Evolutionary conservation across 345 rosid species (phyloP).

Genomic region (Raphanus sativus): DNA sequence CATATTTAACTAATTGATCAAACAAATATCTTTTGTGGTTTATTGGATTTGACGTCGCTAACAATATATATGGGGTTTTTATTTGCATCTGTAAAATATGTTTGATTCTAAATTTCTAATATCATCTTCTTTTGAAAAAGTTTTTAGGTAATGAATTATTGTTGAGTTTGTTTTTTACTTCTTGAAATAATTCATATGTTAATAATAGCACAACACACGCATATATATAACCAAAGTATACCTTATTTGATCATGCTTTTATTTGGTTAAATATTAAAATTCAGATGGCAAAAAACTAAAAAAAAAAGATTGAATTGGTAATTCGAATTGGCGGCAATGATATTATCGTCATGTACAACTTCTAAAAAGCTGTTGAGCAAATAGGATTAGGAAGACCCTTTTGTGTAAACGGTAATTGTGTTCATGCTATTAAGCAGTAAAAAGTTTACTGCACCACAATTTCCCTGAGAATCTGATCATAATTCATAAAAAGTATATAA

Average conservation of each 20-base stretch:
- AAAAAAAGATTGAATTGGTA: no score
- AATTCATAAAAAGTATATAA: not conserved
- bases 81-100: not conserved
- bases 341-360: not conserved
- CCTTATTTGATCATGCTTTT: not conserved
- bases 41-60: not conserved
- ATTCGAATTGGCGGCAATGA: no score
- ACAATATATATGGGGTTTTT: not conserved
- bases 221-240: not conserved
- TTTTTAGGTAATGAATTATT: not conserved
- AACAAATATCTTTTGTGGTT: not conserved
- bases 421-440: not conserved
- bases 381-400: no score
- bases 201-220: not conserved
- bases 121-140: not conserved
- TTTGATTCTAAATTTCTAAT: not conserved
- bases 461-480: not conserved
- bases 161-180: not conserved
- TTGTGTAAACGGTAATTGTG: not conserved
- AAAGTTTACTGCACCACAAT: not conserved
- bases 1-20: not conserved
- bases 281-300: no score
- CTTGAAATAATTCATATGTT: not conserved
- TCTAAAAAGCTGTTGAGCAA: not conserved
- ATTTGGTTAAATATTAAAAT: not conserved